Evolutionary conservation across 306 rosid genomes (phyloP), one percentile per base, ranked within the genome.

Genomic region (Ceratonia siliqua): DNA sequence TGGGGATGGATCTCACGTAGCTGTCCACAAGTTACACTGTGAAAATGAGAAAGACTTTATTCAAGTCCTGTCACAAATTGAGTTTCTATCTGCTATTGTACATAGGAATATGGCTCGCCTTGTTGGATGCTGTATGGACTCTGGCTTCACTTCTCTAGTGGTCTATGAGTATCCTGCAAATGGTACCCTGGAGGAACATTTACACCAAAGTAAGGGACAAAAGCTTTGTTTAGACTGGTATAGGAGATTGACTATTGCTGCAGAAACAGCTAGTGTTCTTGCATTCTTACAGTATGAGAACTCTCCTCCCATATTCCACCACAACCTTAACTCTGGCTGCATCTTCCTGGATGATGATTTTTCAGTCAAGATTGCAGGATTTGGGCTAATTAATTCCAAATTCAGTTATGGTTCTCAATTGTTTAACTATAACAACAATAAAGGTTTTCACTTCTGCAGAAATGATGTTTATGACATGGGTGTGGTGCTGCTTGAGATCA

Each of bases 401-500:
- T 59, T 59, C 9, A 80, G 62, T n/a, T 68, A 85, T 75, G 77
- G 70, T 36, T 62, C 86, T 36, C 81, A 73, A 9, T 43, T 68
- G 36, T 57, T 59, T 1, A 63, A 80, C 67, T 57, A 65, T 1
- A 63, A 80, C 67, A 82, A 62, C 67, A 75, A 48, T 5, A 79
- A 76, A 61, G 77, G 77, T 33, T 75, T 72, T 0, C 56, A 17
- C 21, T 62, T 85, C 6, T 82, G 82, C 63, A 82, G 80, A 63
- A 92, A 81, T 18, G 99, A 94, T 81, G 96, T 94, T 33, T 92
- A 85, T 54, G 92, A 92, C 70, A 70, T 94, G 77, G 99, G 99
- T 2, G 50, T 90, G 46, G 20, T 94, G 62, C 93, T 94, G 67
- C 87, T 90, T 56, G 92, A 94, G 86, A 87, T 90, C 7, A 89